phyloP scores from a whole-genome alignment of 116 monocot species.

The Dioscorea cayenensis region DNA sequence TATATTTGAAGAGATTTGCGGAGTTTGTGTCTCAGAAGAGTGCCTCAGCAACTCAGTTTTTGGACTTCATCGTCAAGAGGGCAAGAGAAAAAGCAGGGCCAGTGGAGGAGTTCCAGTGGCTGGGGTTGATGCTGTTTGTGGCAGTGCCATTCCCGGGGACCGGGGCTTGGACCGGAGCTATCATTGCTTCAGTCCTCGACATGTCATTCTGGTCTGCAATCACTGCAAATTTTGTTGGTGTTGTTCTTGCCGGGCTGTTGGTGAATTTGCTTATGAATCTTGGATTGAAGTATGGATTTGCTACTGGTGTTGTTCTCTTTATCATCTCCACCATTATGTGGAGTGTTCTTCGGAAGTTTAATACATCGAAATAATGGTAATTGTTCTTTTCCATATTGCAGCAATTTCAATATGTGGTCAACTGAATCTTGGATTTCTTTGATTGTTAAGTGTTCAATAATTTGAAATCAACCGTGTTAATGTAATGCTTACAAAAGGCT shows the following conservation, averaged over 20 bases:
- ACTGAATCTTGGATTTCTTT: no score
- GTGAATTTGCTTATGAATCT: conserved; percentile 91
- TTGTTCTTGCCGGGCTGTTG: conserved; percentile 79
- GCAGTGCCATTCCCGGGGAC: conserved; percentile 95
- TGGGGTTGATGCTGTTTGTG: conserved; percentile 93
- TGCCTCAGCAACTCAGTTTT: conserved; percentile 26
- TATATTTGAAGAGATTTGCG: conserved; percentile 68
- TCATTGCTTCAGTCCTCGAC: conserved; percentile 68
- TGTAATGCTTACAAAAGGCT: no score
- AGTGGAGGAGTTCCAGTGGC: conserved; percentile 88
- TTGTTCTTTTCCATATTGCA: background rate
- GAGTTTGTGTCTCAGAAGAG: conserved; percentile 45
- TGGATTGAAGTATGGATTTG: conserved; percentile 70
- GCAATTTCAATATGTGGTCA: no score
- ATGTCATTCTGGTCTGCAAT: conserved; percentile 88
- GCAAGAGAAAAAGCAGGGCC: conserved; percentile 88
- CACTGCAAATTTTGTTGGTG: conserved; percentile 84
- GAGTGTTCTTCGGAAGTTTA: conserved; percentile 52
- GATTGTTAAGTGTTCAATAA: no score
- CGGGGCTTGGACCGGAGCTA: conserved; percentile 94
- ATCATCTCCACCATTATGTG: conserved; percentile 75
- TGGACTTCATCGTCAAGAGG: conserved; percentile 60
- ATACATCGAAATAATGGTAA: conserved; percentile 19
- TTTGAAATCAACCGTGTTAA: no score
- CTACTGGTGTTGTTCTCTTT: conserved; percentile 56